phyloP scores from a whole-genome alignment of 352 stramenopile genomes.

The Phytophthora quininea region DNA sequence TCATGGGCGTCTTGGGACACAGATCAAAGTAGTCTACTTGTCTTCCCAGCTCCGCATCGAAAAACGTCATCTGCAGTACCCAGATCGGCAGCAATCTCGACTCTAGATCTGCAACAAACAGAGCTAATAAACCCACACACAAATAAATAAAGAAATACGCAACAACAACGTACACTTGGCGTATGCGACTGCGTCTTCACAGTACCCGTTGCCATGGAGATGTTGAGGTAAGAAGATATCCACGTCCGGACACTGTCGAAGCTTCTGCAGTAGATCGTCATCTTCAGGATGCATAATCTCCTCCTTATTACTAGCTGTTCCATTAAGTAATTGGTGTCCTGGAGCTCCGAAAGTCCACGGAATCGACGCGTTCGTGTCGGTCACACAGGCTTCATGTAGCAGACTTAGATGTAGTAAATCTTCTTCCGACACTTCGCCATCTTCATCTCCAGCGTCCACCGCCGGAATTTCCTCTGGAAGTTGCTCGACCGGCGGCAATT shows the following conservation, averaged over 20 bases:
- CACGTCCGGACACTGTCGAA: constrained; percentile 60
- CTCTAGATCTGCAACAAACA: no score
- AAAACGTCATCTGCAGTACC: constrained; percentile 31
- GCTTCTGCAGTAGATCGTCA: constrained; percentile 44
- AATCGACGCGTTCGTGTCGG: constrained; percentile 37
- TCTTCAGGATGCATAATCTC: constrained; percentile 40
- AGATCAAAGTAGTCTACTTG: constrained; percentile 44
- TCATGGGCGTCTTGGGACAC: constrained; percentile 35
- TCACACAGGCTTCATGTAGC: constrained; percentile 41
- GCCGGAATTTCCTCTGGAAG: constrained; percentile 2
- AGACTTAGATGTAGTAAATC: constrained; percentile 44
- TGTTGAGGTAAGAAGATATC: constrained; percentile 63
- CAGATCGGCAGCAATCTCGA: constrained; percentile 41
- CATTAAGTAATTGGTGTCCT: constrained; percentile 15
- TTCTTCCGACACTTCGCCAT: constrained; percentile 19
- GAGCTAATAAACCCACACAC: no score
- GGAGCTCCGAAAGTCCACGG: constrained; percentile 33
- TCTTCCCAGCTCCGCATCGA: constrained; percentile 8
- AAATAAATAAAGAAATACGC: no score
- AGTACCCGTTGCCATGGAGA: constrained; percentile 68
- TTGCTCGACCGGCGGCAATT: neutral
- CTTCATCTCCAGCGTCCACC: neutral
- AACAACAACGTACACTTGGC: constrained; percentile 64
- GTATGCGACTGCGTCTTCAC: constrained; percentile 70
- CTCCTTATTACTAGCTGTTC: constrained; percentile 14